A percentile compares a stretch with the other conserved stretches of the same genome.
Conservation (phyloP, 371 early-diverging fungal genomes). For the Circinella umbellata region DNA sequence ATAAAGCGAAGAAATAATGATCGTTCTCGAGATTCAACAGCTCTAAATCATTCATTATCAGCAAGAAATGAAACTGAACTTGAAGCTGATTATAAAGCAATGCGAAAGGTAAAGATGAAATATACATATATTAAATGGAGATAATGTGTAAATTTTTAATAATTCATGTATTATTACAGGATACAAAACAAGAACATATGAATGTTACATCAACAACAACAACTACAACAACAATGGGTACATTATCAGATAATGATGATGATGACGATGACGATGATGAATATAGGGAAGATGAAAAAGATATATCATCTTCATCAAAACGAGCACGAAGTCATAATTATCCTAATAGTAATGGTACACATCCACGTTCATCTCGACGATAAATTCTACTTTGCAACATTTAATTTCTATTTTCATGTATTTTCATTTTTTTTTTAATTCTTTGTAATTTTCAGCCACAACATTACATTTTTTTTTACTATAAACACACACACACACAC, state of each 20-base stretch:
- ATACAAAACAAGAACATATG: not conserved
- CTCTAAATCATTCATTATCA: not conserved
- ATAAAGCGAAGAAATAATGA: slow-evolving; percentile 20
- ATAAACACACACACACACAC: not conserved
- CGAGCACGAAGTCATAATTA: slow-evolving; percentile 3
- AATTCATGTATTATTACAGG: not conserved
- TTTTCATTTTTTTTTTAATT: not conserved
- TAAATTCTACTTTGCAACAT: not conserved
- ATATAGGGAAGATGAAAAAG: not conserved
- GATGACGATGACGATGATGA: slow-evolving; percentile 1
- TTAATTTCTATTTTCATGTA: not conserved
- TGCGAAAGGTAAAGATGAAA: slow-evolving; percentile 22
- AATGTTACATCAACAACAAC: not conserved
- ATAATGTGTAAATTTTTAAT: not conserved
- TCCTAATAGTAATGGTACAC: not conserved
- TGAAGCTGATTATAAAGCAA: slow-evolving; percentile 19
- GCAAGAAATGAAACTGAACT: slow-evolving; percentile 13
- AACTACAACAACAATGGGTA: too few species aligned
- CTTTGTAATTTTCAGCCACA: not conserved
- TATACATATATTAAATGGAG: too few species aligned
- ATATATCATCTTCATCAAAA: slow-evolving; percentile 1
- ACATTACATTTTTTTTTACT: not conserved
- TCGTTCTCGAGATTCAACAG: slow-evolving; percentile 13
- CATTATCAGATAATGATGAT: slow-evolving; percentile 4
- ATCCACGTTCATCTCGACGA: slow-evolving; percentile 14